Evolutionary conservation across 371 early-diverging fungal genomes (phyloP), one percentile per base, ranked within the genome.

Genomic region (Mucor velutinosus): DNA sequence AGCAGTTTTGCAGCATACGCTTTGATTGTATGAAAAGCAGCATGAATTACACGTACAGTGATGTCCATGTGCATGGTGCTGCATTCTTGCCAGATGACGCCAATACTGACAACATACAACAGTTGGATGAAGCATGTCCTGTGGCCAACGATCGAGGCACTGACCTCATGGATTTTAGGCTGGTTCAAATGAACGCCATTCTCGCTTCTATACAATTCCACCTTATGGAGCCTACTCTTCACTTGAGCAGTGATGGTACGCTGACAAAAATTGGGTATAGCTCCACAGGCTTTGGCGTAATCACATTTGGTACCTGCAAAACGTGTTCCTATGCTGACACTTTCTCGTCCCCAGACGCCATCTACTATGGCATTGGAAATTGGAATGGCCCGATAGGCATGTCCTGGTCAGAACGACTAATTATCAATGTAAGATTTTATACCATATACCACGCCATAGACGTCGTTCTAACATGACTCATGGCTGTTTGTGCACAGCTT

Each of bases 311-410:
- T 14, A 25, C 63, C 7, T 63, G 63, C 15, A 15, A 39, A 0
- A 25, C 15, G 1, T 32, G 29, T 7, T 27, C 11, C 0, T 63
- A 55, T 32, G 11, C 3, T 3, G 37, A 10, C 21, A 14, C 0
- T 4, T 53, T 53, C 27, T 39, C 41, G 8, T n/a, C 32, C 21
- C 64, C 74, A n/a, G 19, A 29, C 3, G 15, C n/a, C 3, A 71
- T 74, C 10, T 27, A 74, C 21, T 29, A 32, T 17, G 70, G 74
- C 10, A 10, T 57, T 19, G 67, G 59, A 7, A 62, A 64, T 12
- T 76, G 71, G 69, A 65, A 68, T 37, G 77, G 77, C 1, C 49
- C 23, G 2, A 58, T 60, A 10, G 53, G 12, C 5, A 49, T 56
- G 14, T 64, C 66, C 4, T 25, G 17, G 7, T 35, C 60, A 10